Evolutionary conservation across 1,284 basidiomycete species (phyloP).

Genomic region (Xerocomus minutiporus): DNA sequence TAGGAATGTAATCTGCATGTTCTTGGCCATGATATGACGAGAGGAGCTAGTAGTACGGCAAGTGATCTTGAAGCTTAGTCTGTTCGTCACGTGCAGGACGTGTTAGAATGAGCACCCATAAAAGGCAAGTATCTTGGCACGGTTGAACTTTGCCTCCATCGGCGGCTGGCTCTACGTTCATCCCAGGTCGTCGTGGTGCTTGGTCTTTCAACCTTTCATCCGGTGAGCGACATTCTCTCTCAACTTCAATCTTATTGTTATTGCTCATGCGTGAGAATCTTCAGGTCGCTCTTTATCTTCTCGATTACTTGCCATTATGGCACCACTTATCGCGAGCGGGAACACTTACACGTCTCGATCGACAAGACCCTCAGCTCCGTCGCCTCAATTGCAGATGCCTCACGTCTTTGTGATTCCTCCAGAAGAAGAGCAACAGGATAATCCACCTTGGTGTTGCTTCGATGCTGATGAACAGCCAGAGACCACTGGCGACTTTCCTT

Average conservation of each 20-base stretch:
- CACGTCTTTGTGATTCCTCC: constrained; percentile 67
- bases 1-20: constrained; percentile 56
- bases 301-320: constrained; percentile 13
- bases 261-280: not conserved
- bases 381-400: constrained; percentile 42
- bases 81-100: constrained; percentile 15
- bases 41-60: not conserved
- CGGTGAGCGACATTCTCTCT: constrained; percentile 12
- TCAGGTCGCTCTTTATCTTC: constrained; percentile 19
- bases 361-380: constrained; percentile 2
- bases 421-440: constrained; percentile 57
- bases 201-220: constrained; percentile 2
- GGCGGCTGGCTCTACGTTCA: constrained; percentile 18
- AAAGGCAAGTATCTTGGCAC: constrained; percentile 16
- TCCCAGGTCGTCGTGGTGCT: not conserved
- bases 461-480: constrained; percentile 44
- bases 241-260: not conserved
- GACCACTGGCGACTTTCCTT: constrained; percentile 28
- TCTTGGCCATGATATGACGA: constrained; percentile 15
- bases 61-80: not conserved
- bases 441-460: constrained; percentile 62
- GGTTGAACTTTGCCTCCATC: constrained; percentile 21
- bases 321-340: constrained; percentile 10
- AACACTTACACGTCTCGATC: constrained; percentile 12
- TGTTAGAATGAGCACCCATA: constrained; percentile 11